Percentiles rank a stretch among this genome's conserved stretches.
Evolutionary conservation across 495 filamentous ascomycete genomes (phyloP).

Genomic region (Xylaria intraflava): DNA sequence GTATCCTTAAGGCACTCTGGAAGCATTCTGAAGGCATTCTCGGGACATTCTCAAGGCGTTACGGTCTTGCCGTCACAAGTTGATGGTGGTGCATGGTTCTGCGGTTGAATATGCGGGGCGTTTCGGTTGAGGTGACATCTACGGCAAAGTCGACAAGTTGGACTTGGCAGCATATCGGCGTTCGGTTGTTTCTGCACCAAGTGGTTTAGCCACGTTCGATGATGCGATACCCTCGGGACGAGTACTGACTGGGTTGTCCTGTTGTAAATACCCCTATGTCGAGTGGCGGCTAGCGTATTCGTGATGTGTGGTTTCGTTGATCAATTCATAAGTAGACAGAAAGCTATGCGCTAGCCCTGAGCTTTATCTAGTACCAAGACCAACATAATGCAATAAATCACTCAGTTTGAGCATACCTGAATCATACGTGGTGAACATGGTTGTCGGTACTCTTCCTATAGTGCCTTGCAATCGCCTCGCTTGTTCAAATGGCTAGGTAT

Average conservation of each 20-base stretch:
- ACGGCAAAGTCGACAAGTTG: not conserved
- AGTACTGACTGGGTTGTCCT: not conserved
- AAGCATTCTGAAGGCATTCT: not conserved
- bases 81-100: conserved; percentile 1
- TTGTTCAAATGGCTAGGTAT: too few relatives aligned
- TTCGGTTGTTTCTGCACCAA: conserved; percentile 22
- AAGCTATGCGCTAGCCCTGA: not conserved
- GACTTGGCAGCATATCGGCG: conserved; percentile 12
- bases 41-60: not conserved
- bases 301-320: not conserved
- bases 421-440: not conserved
- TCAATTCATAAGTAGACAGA: not conserved
- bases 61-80: not conserved
- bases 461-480: too few relatives aligned
- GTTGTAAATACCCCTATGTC: not conserved
- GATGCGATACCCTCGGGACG: conserved; percentile 19
- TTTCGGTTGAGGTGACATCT: conserved; percentile 8
- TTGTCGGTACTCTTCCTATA: too few relatives aligned
- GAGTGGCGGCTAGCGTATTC: not conserved
- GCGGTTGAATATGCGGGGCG: conserved; percentile 10
- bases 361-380: not conserved
- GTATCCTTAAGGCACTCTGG: too few relatives aligned
- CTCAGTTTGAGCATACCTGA: not conserved
- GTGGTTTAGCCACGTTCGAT: conserved; percentile 17
- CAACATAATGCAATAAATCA: not conserved